Conservation (phyloP, 495 filamentous ascomycete genomes). For the Penicillium argentinense region DNA sequence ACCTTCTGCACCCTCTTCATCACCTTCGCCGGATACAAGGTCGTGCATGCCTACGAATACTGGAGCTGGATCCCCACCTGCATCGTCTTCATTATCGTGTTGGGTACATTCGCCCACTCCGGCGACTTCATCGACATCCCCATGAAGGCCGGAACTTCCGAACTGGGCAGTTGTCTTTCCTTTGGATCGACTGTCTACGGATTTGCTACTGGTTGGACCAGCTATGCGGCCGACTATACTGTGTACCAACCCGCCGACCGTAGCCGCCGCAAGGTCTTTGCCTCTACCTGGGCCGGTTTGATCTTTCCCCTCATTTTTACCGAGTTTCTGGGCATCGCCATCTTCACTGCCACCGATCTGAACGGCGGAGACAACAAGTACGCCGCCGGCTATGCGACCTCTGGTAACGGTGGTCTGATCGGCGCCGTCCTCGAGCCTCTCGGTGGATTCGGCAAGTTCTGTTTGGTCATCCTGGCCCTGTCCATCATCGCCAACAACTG, state of each 20-base stretch:
- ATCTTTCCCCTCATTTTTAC: conserved; percentile 73
- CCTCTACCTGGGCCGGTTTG: conserved; percentile 68
- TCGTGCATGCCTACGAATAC: conserved; percentile 79
- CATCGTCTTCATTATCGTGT: conserved; percentile 74
- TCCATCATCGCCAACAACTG: conserved; percentile 84
- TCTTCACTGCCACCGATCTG: conserved; percentile 61
- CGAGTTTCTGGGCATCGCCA: conserved; percentile 74
- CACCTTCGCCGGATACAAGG: conserved; percentile 74
- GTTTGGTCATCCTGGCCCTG: conserved; percentile 74
- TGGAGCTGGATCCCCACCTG: conserved; percentile 78
- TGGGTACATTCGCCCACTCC: conserved; percentile 72
- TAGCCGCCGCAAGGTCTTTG: conserved; percentile 61
- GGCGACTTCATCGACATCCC: conserved; percentile 70
- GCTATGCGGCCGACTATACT: conserved; percentile 79
- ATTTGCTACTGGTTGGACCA: conserved; percentile 80
- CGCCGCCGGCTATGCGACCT: conserved; percentile 54
- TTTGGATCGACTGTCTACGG: conserved; percentile 75
- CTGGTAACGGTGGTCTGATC: conserved; percentile 71
- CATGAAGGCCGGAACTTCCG: conserved; percentile 59
- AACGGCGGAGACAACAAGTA: conserved; percentile 56
- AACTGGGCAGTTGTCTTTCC: conserved; percentile 65
- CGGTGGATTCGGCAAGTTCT: conserved; percentile 79
- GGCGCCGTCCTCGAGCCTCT: conserved; percentile 64
- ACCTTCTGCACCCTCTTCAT: conserved; percentile 68
- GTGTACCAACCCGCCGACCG: conserved; percentile 71